Base-by-base conservation (phyloP, 2,329 filamentous ascomycete species). In the Colletotrichum spaethianum region DNA sequence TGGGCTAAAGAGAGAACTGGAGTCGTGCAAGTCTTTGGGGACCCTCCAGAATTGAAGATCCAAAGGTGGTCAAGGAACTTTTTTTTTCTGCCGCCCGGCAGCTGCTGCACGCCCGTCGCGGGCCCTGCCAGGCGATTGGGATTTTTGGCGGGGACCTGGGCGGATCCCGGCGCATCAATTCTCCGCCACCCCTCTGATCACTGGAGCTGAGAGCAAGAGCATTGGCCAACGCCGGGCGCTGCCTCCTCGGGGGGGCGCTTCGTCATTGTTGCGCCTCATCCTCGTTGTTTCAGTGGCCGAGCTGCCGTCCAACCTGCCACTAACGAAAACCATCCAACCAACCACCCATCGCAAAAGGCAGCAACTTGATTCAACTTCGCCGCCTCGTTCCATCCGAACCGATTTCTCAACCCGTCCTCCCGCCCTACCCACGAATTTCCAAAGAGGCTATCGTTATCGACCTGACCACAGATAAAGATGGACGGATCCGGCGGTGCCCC, bases 401-500 rank as follows among this genome's bases (percentile, higher is more conserved):
- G 50, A 67, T 26, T 18, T 28, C 28, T 38, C 16, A 33, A 42
- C 46, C 33, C 50, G 33, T 12, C 55, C 20, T 5, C 12, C 38
- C 31, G 57, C 40, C 48, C 18, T 9, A 38, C 23, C 3, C 28
- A 44, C 52, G 20, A 72, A 50, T 16, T 28, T 36, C 23, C 26
- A 23, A 12, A 50, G 42, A 65, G 42, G 60, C 46, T 66, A 40
- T 59, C 56, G 61, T 56, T 63, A 56, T 73, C 70, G 48, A 74
- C 48, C 38, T 36, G n/a, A 46, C 42, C 40, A 52, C 63, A 52
- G 48, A 69, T 56, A 40, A 76, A 76, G 67, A 96, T 95, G 93
- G 91, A 93, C 80, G 93, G 95, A 82, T 86, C 91, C 69, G 78
- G 78, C 81, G 87, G 89, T 81, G 88, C 91, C 78, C 93, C 94